Base-by-base conservation (phyloP, 352 stramenopile genomes). In the Halophytophthora batemanensis region DNA sequence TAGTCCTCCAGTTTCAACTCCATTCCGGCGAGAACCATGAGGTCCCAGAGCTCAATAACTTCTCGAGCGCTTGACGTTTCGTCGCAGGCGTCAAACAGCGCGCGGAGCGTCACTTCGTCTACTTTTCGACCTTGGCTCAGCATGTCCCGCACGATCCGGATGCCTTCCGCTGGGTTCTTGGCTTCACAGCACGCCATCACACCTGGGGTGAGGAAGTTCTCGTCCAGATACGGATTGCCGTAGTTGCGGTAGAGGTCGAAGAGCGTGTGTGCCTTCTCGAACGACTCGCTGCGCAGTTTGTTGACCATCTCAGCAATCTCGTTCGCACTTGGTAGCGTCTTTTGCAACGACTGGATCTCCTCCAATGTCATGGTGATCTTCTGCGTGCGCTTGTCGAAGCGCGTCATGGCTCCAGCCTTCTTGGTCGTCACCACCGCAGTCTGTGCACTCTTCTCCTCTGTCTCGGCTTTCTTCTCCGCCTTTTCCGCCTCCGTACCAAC, bases 231-330 rank as follows among this genome's bases (percentile, higher is more conserved):
- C 49, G 83, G 78, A 50, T 93, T 93, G 35, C 83, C 83, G 58
- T 86, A 91, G 65, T 92, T 90, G 22, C 83, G 80, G 54, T 92
- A 93, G 36, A 93, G 64, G 51, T 93, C 81, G 49, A 93, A 93
- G 25, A 93, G 63, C 49, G 68, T 81, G 50, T 90, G 76, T 19
- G 78, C 82, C 53, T 87, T 78, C 37, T 76, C 53, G 51, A 93
- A 93, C 48, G 83, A 92, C 43, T 88, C 69, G 19, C 60, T 61
- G 40, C 80, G 77, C 15, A 91, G 66, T 28, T 83, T 81, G 6
- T 53, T 60, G 5, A 89, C 81, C 8, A 91, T 49, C 29, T 59
- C 37, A 6, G 69, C 81, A 44, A 91, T 85, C 42, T 86, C 76
- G 17, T 77, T 62, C 21, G 82, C 76, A 33, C 69, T 86, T 12